These are phyloP conservation scores for Oryza meyeriana DNA, from an alignment of 176 grass and related monocot genomes.

Conservation along the genomic window DNA sequence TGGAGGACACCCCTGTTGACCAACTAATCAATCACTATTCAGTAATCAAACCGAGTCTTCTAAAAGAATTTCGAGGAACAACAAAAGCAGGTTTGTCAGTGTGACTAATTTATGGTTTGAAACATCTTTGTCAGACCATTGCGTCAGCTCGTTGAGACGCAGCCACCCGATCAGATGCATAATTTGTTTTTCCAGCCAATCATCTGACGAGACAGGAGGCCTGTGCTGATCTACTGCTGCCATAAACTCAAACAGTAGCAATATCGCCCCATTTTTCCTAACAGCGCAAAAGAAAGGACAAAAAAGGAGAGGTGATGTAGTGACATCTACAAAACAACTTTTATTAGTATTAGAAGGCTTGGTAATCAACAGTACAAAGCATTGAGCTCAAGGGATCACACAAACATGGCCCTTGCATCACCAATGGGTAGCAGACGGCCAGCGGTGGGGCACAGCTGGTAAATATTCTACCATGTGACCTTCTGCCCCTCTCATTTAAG, in stretches of 20 bases:
- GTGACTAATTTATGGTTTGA: neutral
- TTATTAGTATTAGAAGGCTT: neutral
- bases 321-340: no score
- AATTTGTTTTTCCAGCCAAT: neutral
- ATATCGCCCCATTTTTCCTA: neutral
- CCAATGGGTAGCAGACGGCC: neutral
- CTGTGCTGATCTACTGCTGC: neutral
- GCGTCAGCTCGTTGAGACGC: neutral
- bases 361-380: neutral
- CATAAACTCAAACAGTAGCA: neutral
- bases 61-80: neutral
- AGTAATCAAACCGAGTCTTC: neutral
- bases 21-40: neutral
- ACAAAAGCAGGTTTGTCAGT: neutral
- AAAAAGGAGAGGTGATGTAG: neutral
- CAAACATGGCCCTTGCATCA: neutral
- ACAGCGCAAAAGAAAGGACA: neutral
- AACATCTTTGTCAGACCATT: neutral
- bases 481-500: neutral
- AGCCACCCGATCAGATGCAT: neutral
- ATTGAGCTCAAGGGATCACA: neutral
- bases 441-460: neutral
- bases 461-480: neutral
- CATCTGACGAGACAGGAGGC: neutral
- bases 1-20: neutral